Evolutionary conservation across 1,139 yeast species (phyloP).

Genomic region (Candida sanyaensis): DNA sequence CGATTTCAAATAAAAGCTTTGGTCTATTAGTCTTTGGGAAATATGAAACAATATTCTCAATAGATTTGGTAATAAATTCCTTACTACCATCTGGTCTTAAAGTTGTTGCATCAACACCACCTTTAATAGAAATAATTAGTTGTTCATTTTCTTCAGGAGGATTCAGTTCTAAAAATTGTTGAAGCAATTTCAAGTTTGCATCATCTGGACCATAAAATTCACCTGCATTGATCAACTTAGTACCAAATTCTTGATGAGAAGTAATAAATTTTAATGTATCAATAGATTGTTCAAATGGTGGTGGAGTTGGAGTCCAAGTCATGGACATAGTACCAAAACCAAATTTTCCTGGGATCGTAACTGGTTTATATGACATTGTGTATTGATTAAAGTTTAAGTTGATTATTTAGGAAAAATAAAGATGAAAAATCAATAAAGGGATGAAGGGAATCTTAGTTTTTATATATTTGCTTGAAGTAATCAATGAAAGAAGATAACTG

Average conservation of each 20-base stretch:
- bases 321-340: conserved; percentile 70
- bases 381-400: neutral
- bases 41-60: conserved; percentile 47
- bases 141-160: conserved; percentile 53
- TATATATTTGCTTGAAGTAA: no score
- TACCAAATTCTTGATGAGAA: conserved; percentile 41
- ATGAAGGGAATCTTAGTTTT: neutral
- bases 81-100: conserved; percentile 51
- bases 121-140: conserved; percentile 67
- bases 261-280: conserved; percentile 48
- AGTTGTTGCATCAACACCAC: conserved; percentile 44
- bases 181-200: conserved; percentile 47
- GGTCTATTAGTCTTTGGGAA: conserved; percentile 46
- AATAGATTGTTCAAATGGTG: conserved; percentile 47
- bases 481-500: no score
- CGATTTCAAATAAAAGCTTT: conserved; percentile 63
- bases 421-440: neutral
- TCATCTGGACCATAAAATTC: conserved; percentile 70
- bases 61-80: conserved; percentile 48
- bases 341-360: conserved; percentile 29
- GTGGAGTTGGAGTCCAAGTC: conserved; percentile 53
- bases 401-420: neutral
- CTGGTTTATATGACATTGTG: conserved; percentile 14
- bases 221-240: conserved; percentile 69
- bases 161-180: conserved; percentile 52